Conservation (phyloP, 108 stramenopile genomes). For the Aureococcus anophagefferens region DNA sequence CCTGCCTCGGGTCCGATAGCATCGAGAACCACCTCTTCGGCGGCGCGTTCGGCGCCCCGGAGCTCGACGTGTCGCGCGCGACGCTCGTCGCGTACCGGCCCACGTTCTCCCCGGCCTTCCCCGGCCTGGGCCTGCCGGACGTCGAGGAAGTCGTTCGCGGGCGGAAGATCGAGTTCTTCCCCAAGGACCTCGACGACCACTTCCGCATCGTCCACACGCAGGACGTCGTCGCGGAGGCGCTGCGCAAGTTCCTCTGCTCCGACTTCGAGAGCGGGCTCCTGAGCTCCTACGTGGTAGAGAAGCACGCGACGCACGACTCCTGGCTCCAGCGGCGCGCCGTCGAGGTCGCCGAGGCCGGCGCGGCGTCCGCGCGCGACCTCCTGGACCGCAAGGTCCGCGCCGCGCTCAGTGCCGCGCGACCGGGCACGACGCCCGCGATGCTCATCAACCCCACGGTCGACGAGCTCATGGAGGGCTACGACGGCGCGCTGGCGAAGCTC, state of each 20-base stretch:
- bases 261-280: not conserved
- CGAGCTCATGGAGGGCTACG: too few species aligned
- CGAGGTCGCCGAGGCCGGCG: not conserved
- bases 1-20: too few species aligned
- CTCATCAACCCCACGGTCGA: too few species aligned
- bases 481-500: too few species aligned
- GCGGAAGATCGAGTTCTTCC: not conserved
- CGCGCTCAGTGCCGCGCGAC: not conserved
- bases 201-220: not conserved
- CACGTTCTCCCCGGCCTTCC: not conserved
- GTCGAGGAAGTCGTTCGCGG: not conserved
- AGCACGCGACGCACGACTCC: not conserved
- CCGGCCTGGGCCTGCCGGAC: not conserved
- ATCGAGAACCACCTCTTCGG: too few species aligned
- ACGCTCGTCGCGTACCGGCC: not conserved
- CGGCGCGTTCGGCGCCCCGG: too few species aligned
- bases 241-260: not conserved
- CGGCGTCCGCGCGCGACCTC: not conserved
- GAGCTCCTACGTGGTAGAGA: not conserved
- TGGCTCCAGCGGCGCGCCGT: not conserved
- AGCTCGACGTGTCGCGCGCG: too few species aligned
- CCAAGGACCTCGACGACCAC: constrained; percentile 5
- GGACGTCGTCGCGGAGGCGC: not conserved
- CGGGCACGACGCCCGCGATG: too few species aligned
- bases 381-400: not conserved